Evolutionary conservation across 179 eudicot species (phyloP).

Genomic region (Corrigiola litoralis): DNA sequence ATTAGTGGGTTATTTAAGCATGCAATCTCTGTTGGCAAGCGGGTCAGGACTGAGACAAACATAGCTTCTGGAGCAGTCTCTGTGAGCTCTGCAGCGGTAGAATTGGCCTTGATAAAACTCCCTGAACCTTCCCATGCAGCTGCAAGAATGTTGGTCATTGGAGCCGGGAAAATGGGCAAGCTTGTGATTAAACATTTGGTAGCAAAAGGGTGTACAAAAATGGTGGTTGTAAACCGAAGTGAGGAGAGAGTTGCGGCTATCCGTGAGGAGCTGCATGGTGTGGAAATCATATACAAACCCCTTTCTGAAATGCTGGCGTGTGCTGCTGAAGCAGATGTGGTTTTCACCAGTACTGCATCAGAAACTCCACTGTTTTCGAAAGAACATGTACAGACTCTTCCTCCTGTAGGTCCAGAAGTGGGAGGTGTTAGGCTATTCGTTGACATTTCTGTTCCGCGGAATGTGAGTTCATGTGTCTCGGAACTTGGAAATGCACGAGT

Average conservation of each 20-base stretch:
- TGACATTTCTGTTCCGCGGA: constrained; percentile 46
- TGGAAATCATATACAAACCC: constrained; percentile 41
- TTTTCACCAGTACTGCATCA: constrained; percentile 45
- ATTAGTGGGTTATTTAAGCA: constrained; percentile 47
- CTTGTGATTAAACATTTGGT: constrained; percentile 46
- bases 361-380: constrained; percentile 35
- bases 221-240: constrained; percentile 49
- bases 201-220: constrained; percentile 44
- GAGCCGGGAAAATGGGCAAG: constrained; percentile 52
- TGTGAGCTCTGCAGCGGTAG: constrained; percentile 51
- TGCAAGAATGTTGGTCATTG: constrained; percentile 43
- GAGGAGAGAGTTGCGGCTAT: constrained; percentile 45
- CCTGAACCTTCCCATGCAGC: constrained; percentile 31
- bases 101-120: constrained; percentile 45
- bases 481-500: constrained; percentile 27
- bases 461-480: constrained; percentile 38
- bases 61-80: constrained; percentile 52
- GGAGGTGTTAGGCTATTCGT: constrained; percentile 41
- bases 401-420: constrained; percentile 30
- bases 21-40: constrained; percentile 40
- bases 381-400: constrained; percentile 34
- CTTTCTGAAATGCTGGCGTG: constrained; percentile 34
- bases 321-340: constrained; percentile 44
- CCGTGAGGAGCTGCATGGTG: constrained; percentile 30
- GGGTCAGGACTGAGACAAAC: constrained; percentile 38